Evolutionary conservation across 2,329 filamentous ascomycete genomes (phyloP).

Genomic region (Colletotrichum paranaense): DNA sequence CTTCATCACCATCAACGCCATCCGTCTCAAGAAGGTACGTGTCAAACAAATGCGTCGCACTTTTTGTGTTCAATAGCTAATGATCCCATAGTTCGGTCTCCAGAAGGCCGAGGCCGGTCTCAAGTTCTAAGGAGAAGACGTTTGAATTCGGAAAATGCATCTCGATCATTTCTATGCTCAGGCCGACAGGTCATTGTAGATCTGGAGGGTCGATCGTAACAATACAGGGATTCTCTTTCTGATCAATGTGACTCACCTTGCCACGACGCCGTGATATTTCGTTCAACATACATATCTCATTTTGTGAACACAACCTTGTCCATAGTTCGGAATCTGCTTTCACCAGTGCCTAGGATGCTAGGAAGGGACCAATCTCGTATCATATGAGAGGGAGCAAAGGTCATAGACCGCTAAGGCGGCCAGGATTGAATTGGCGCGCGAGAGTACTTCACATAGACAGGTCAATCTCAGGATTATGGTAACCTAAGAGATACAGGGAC

Average conservation of each 20-base stretch:
- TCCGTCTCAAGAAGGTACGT: conserved; percentile 65
- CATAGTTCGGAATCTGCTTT: too few species aligned
- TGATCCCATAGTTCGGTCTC: conserved; percentile 52
- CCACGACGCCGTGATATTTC: too few species aligned
- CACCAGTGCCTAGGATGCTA: too few species aligned
- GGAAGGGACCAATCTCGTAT: too few species aligned
- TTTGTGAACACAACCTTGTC: too few species aligned
- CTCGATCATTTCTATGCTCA: background rate
- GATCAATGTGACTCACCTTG: background rate
- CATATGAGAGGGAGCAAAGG: too few species aligned
- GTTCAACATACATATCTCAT: too few species aligned
- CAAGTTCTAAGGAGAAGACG: conserved; percentile 11
- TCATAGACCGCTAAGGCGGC: too few species aligned
- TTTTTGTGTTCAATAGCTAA: background rate
- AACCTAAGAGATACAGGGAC: too few species aligned
- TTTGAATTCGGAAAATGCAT: background rate
- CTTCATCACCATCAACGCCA: conserved; percentile 77
- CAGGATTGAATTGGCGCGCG: too few species aligned
- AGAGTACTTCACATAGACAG: too few species aligned
- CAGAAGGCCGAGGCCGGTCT: conserved; percentile 51
- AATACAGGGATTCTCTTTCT: background rate
- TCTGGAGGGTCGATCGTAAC: background rate
- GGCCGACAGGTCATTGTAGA: background rate
- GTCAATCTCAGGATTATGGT: too few species aligned
- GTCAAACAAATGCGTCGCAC: background rate